A percentile compares a stretch with the other conserved stretches of the same genome.
Conservation (phyloP, 1,139 yeast species). For the Eremothecium cymbalariae region DNA sequence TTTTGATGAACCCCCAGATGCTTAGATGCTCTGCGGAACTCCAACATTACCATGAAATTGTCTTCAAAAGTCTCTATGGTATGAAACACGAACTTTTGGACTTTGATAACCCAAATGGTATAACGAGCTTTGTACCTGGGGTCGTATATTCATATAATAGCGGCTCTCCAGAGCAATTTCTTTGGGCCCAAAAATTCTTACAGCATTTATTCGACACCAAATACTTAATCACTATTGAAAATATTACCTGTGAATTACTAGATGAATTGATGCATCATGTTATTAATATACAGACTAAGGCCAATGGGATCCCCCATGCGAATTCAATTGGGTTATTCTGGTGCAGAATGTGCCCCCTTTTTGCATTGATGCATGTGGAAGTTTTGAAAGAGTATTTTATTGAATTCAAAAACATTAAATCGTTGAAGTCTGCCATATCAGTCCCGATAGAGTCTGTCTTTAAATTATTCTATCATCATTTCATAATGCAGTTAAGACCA, state of each 20-base stretch:
- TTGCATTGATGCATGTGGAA: conserved; percentile 36
- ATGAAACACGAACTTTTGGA: conserved; percentile 24
- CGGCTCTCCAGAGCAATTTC: conserved; percentile 39
- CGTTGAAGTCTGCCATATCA: conserved; percentile 35
- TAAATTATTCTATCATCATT: conserved; percentile 34
- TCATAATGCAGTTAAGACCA: conserved; percentile 43
- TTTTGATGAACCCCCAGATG: conserved; percentile 46
- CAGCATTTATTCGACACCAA: conserved; percentile 18
- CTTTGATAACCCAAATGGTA: conserved; percentile 13
- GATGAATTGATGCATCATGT: conserved; percentile 50
- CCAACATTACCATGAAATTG: conserved; percentile 31
- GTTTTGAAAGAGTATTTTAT: conserved; percentile 38
- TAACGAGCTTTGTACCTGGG: conserved; percentile 38
- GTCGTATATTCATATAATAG: conserved; percentile 45
- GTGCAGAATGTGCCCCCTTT: conserved; percentile 39
- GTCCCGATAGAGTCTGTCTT: conserved; percentile 41
- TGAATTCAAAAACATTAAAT: conserved; percentile 39
- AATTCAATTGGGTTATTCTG: conserved; percentile 31
- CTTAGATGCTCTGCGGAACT: conserved; percentile 36
- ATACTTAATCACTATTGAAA: conserved; percentile 14
- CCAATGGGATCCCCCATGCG: conserved; percentile 39
- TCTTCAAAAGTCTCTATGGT: conserved; percentile 28
- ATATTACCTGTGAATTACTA: conserved; percentile 35
- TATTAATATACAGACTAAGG: conserved; percentile 39
- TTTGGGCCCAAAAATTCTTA: conserved; percentile 40